Conservation (phyloP, 306 rosid genomes). For the Prunus mume region DNA sequence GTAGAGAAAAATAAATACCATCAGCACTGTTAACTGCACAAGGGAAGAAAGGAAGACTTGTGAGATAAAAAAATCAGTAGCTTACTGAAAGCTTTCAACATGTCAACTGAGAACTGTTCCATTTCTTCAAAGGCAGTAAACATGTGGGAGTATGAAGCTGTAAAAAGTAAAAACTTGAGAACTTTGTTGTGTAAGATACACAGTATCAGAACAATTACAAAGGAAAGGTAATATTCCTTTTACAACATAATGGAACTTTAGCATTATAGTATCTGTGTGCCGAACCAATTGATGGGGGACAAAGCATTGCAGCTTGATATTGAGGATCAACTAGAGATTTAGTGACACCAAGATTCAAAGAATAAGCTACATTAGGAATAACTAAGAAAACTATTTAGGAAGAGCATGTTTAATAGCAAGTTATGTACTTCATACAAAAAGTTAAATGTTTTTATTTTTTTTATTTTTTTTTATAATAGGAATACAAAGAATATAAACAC, state of each 20-base stretch:
- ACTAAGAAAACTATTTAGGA: background rate
- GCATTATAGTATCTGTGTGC: background rate
- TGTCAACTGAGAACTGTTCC: background rate
- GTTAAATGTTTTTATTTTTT: background rate
- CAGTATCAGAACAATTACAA: background rate
- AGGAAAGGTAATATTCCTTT: background rate
- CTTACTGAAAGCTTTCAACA: background rate
- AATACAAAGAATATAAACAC: background rate
- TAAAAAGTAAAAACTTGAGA: background rate
- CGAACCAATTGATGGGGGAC: background rate
- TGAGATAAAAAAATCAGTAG: conserved; percentile 24
- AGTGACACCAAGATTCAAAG: background rate
- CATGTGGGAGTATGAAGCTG: background rate
- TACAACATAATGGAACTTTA: background rate
- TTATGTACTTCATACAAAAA: background rate
- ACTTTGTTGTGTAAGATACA: background rate
- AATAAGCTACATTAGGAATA: background rate
- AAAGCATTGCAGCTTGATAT: background rate
- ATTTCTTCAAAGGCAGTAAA: background rate
- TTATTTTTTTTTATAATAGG: background rate
- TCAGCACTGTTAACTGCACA: conserved; percentile 90
- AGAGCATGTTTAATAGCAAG: background rate
- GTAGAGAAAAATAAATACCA: conserved; percentile 78
- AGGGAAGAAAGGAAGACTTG: conserved; percentile 10
- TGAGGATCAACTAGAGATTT: background rate